These are phyloP conservation scores for Chlorencoelia australis DNA, from an alignment of 2,329 filamentous ascomycete species.

Conservation along the genomic window DNA sequence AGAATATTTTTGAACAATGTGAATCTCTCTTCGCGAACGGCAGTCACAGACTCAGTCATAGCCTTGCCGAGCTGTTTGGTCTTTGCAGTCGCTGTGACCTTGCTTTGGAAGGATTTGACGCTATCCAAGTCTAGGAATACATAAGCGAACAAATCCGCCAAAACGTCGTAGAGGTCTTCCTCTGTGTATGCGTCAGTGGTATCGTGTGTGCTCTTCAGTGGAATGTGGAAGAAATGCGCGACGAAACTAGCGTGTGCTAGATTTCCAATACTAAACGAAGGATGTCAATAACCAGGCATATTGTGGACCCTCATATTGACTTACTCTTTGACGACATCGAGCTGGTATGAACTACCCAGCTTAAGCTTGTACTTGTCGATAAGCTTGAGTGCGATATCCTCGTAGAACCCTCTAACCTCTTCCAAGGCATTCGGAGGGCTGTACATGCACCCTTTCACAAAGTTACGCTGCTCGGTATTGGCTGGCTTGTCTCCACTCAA, in stretches of 20 bases:
- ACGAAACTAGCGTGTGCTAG: slow-evolving; percentile 42
- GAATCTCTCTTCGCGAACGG: no score
- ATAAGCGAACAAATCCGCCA: slow-evolving; percentile 54
- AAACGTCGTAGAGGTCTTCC: slow-evolving; percentile 25
- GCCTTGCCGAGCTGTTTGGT: slow-evolving; percentile 48
- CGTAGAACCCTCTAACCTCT: background rate
- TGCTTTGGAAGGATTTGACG: slow-evolving; percentile 47
- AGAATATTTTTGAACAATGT: no score
- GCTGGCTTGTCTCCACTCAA: background rate
- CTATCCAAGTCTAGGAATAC: slow-evolving; percentile 55
- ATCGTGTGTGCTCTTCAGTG: slow-evolving; percentile 28
- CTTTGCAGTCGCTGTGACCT: slow-evolving; percentile 46
- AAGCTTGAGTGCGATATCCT: slow-evolving; percentile 31
- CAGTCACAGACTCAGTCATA: slow-evolving; percentile 31
- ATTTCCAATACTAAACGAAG: slow-evolving; percentile 41
- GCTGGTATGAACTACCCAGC: slow-evolving; percentile 36
- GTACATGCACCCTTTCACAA: background rate
- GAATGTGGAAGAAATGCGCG: slow-evolving; percentile 39
- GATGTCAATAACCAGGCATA: background rate
- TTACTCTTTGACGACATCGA: slow-evolving; percentile 53
- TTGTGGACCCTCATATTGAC: slow-evolving; percentile 20
- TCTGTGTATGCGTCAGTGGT: slow-evolving; percentile 1
- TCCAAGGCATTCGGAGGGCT: no score
- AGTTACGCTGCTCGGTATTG: background rate
- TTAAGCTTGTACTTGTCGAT: slow-evolving; percentile 54